phyloP scores from a whole-genome alignment of 805 yeast genomes.

The Kluyveromyces dobzhanskii region DNA sequence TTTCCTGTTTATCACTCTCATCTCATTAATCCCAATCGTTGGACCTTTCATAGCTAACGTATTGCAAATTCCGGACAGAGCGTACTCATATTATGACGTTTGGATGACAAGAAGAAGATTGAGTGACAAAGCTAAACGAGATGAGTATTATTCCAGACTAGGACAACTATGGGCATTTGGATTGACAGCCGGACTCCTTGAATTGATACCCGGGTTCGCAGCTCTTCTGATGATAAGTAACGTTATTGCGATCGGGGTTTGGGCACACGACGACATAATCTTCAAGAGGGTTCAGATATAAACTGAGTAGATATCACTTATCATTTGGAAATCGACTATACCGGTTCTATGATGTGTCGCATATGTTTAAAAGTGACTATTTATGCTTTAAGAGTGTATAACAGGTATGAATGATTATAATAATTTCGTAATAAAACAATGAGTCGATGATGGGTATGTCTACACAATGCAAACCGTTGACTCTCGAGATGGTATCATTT shows the following conservation, averaged over 20 bases:
- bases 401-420: too few relatives aligned
- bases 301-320: too few relatives aligned
- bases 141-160: constrained; percentile 7
- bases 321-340: background rate
- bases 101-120: constrained; percentile 14
- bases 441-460: too few relatives aligned
- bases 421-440: too few relatives aligned
- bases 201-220: constrained; percentile 30
- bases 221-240: constrained; percentile 50
- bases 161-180: constrained; percentile 26
- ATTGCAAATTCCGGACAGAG: constrained; percentile 22
- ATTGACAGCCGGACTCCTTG: constrained; percentile 19
- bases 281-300: background rate
- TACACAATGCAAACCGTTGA: too few relatives aligned
- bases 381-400: too few relatives aligned
- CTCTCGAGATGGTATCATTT: too few relatives aligned
- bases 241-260: constrained; percentile 54
- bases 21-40: constrained; percentile 27
- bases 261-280: constrained; percentile 42
- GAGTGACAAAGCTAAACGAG: constrained; percentile 1
- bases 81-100: constrained; percentile 18
- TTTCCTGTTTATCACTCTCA: constrained; percentile 8
- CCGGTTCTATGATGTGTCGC: too few relatives aligned
- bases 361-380: too few relatives aligned
- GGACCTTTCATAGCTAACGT: constrained; percentile 28